Base-by-base conservation (phyloP, 23 red algal species). In the Gracilariopsis chorda region DNA sequence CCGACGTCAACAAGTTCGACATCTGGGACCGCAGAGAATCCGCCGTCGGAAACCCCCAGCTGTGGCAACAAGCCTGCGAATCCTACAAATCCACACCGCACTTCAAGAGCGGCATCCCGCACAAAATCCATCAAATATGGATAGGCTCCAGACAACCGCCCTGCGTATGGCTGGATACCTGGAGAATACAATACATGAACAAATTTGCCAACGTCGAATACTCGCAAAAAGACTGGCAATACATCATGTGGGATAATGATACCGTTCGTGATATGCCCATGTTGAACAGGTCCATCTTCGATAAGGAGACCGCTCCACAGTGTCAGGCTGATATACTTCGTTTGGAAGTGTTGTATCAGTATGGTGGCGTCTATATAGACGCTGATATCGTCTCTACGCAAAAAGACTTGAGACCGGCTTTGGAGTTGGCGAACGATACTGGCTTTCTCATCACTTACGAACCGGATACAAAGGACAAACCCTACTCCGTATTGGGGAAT, bases 241-340 rank as follows among this genome's bases (percentile, higher is more conserved):
- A 94, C 30, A n/a, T 49, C 34, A 25, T 94, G 20, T 94, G 92
- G 92, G 57, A 81, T 58, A 86, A 94, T 51, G 52, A 84, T 20
- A 59, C 33, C 0, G 92, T 94, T 34, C 48, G 43, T 12, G 79
- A 40, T 64, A 41, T 94, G 77, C 63, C 52, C 5, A 94, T 94
- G 92, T 47, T 84, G 30, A 94, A 86, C 51, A 48, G 69, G 19
- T 36, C 77, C 36, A 60, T 94, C 42, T 94, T 87, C 40, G 92
- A 83, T n/a, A 74, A 51, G 12, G 92, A 94, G 49, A 64, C 37
- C 10, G 78, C 73, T 13, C 84, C 68, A 14, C 92, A 94, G 64
- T 94, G 92, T 69, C 83, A 94, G 84, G 92, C 92, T 55, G 92
- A 95, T 52, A 77, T 95, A 46, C 62, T 95, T 44, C 92, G 92